Conservation (phyloP, 495 filamentous ascomycete genomes). For the Opeltia flavorubescens region DNA sequence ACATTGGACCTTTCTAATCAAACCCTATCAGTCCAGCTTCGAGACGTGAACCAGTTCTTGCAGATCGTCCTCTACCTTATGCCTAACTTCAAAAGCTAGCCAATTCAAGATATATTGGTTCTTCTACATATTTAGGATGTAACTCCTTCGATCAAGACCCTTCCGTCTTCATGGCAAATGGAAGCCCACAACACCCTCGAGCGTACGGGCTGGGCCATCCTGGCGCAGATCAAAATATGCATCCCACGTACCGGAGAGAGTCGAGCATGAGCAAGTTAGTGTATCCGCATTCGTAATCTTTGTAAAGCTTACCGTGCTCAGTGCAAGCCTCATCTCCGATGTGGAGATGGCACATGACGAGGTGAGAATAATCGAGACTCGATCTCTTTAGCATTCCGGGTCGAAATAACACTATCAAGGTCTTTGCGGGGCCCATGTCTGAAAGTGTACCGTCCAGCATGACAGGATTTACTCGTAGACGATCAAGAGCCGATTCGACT, state of each 20-base stretch:
- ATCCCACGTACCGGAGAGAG: constrained; percentile 33
- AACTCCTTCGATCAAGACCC: no score
- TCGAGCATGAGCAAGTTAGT: constrained; percentile 63
- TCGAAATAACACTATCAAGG: constrained; percentile 27
- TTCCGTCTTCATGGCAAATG: no score
- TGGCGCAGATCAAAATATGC: constrained; percentile 4
- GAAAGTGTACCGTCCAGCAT: constrained; percentile 88
- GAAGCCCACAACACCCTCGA: not conserved
- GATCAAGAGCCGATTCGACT: constrained; percentile 58
- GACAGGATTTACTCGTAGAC: constrained; percentile 73
- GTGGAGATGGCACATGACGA: constrained; percentile 99
- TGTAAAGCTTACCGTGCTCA: constrained; percentile 13
- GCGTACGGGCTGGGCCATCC: constrained; percentile 4
- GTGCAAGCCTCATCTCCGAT: constrained; percentile 72
- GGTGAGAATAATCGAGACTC: constrained; percentile 29
- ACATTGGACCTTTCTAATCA: no score
- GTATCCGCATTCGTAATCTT: not conserved
- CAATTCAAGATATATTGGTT: no score
- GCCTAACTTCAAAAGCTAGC: no score
- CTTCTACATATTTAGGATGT: no score
- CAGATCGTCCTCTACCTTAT: no score
- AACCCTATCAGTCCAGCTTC: no score
- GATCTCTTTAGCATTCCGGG: not conserved
- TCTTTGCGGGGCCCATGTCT: constrained; percentile 85
- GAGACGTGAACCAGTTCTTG: no score